Base-by-base conservation (phyloP, 441 rosid genomes). In the Populus tomentosa region DNA sequence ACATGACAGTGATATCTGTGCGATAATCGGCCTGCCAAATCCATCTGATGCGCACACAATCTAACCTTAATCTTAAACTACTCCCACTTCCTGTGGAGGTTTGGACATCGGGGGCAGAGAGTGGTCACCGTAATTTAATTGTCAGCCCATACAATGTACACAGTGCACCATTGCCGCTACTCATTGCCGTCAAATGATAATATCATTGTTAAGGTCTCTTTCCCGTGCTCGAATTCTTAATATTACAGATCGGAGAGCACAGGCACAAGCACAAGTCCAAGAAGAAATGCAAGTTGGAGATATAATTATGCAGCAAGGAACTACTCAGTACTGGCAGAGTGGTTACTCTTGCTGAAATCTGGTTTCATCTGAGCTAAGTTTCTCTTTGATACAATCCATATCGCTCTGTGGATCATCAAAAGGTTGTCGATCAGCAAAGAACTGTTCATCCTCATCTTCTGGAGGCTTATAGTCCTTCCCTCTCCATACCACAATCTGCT, bases 401-500 rank as follows among this genome's bases (percentile, higher is more conserved):
- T 50, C 75, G 26, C 71, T 23, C 9, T 83, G 82, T 1, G 82
- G 63, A 79, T 82, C 81, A 24, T 83, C 84, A 67, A 84, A 85
- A 56, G 69, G 65, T 69, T 80, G 82, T 61, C 83, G 70, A 32
- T 74, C 80, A 4, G 76, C 38, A 70, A 86, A 86, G 61, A 85
- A 85, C 3, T 46, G 56, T 46, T 4, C 56, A 46, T 73, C 76
- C 59, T 75, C 92, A 32, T 82, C 85, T 71, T 85, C 84, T 20
- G 80, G 80, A 62, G 93, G 91, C 76, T 85, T 88, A 70, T 88
- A 91, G 74, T 91, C 89, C 69, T 85, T 80, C 68, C 95, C 98
- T 78, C 93, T 87, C 97, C 97, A 92, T 3, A 87, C 86, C 71
- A 95, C 97, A 73, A 95, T 89, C 85, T 93, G 98, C 84, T 93